Base-by-base conservation (phyloP, 1,284 basidiomycete genomes). In the Fistulina hepatica region DNA sequence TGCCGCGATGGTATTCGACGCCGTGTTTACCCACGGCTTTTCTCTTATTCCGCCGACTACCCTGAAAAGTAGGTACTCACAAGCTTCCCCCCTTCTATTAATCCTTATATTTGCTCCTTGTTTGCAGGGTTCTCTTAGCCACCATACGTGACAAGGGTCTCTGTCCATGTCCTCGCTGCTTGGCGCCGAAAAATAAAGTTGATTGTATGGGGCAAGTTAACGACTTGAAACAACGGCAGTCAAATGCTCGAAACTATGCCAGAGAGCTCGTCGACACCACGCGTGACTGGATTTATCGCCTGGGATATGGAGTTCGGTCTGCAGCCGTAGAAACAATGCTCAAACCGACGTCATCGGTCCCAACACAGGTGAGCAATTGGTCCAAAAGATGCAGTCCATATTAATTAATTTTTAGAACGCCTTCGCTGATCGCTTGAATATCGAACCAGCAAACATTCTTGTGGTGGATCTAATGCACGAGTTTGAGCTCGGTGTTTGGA, bases 121-220 rank as follows among this genome's bases (percentile, higher is more conserved):
- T n/a, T 26, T 34, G 2, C 9, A 57, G 57, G 37, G 52, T 55
- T 10, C 41, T 58, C 1, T 34, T 58, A 11, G 53, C 54, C 1
- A 49, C 48, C 3, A 59, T 59, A 16, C 48, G 48, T 6, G 50
- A 57, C 27, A 45, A 53, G 32, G 58, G 52, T 2, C 34, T 40
- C 3, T 53, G 55, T 28, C 57, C 57, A 7, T 59, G 58, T 25
- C 58, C 57, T 2, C 50, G 50, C 0, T 60, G 58, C 38, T 25
- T 52, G 2, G 19, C 54, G 9, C 30, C 27, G 1, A 50, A 57
- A 24, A 42, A 50, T 1, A 26, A 48, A 4, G 22, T 59, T 3
- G 32, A 28, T 2, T 39, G 48, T 7, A 1, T 52, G 17, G 54
- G 53, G 6, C 49, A 37, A 15, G 26, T 35, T 2, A n/a, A 39